Conservation (phyloP, 768 basidiomycete species). For the Lentinula sp. region DNA sequence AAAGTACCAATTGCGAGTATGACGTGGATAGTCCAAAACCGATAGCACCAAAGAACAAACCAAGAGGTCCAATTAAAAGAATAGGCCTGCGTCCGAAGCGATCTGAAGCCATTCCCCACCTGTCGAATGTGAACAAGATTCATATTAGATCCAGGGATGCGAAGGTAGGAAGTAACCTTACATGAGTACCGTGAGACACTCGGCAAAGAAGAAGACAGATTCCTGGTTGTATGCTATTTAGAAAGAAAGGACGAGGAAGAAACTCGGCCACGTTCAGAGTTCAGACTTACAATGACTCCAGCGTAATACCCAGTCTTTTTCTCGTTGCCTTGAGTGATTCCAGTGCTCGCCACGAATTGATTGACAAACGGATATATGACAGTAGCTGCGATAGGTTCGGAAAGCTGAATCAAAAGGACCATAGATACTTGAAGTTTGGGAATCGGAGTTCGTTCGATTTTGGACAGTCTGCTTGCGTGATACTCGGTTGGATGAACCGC, state of each 20-base stretch:
- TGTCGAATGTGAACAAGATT: not conserved
- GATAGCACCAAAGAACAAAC: conserved; percentile 19
- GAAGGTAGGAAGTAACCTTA: not conserved
- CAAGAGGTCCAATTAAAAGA: conserved; percentile 23
- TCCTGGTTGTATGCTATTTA: conserved; percentile 12
- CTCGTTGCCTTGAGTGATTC: conserved; percentile 13
- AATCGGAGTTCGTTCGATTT: conserved; percentile 20
- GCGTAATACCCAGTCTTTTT: conserved; percentile 16
- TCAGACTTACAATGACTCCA: conserved; percentile 13
- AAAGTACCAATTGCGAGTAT: conserved; percentile 15
- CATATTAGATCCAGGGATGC: not conserved
- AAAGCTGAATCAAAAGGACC: conserved; percentile 26
- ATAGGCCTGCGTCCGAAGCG: conserved; percentile 24
- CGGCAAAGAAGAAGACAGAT: conserved; percentile 23
- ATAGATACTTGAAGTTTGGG: conserved; percentile 34
- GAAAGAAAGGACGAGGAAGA: not conserved
- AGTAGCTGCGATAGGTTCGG: conserved; percentile 24
- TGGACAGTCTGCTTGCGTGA: not conserved
- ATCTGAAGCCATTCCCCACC: conserved; percentile 25
- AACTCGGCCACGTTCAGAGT: not conserved
- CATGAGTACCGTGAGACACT: conserved; percentile 16
- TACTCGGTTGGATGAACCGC: not conserved
- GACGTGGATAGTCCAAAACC: conserved; percentile 17
- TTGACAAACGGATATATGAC: conserved; percentile 20
- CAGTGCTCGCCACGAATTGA: conserved; percentile 8